Conservation (phyloP, 176 grass and related monocot species). For the Eremochloa ophiuroides region DNA sequence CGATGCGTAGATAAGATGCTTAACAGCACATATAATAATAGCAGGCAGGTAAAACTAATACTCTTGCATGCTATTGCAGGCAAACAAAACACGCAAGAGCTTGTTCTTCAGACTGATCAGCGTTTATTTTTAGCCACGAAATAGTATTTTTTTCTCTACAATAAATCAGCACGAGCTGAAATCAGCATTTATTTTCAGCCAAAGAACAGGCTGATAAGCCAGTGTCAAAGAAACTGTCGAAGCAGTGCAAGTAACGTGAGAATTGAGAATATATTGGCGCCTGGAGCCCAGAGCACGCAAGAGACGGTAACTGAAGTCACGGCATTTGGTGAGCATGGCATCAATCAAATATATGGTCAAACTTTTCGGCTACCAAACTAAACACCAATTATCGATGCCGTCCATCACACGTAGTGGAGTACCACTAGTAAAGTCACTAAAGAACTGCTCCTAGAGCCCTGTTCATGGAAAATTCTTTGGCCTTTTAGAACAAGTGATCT, state of each 20-base stretch:
- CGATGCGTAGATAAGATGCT: slow-evolving; percentile 50
- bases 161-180: no score
- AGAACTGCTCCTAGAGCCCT: neutral
- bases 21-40: neutral
- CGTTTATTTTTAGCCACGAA: no score
- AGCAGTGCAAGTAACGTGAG: neutral
- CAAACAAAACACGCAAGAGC: neutral
- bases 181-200: no score
- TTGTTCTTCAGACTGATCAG: no score
- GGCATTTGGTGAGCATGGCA: slow-evolving; percentile 18
- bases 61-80: neutral
- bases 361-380: slow-evolving; percentile 44
- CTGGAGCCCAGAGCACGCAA: slow-evolving; percentile 40
- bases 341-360: slow-evolving; percentile 44
- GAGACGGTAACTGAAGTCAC: neutral
- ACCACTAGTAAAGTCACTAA: neutral
- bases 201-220: no score
- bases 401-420: neutral
- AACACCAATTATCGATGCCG: neutral
- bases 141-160: no score
- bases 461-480: neutral
- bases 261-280: neutral
- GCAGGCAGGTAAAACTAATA: neutral
- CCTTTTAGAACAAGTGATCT: no score
- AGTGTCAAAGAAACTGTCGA: neutral